Conservation (phyloP, 78 protist genomes). For the Dictyostelium brefeldianum region DNA sequence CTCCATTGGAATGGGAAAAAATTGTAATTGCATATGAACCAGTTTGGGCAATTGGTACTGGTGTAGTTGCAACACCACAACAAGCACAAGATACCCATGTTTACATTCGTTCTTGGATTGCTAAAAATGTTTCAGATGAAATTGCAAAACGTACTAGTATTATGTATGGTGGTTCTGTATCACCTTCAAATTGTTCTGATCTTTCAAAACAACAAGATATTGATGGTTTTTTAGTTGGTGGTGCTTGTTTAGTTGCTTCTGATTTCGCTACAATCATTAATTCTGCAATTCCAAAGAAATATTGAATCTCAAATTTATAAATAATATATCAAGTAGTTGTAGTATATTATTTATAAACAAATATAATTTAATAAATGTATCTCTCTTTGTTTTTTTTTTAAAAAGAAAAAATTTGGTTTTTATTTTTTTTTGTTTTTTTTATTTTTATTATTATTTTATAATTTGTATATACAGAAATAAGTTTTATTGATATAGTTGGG, state of each 20-base stretch:
- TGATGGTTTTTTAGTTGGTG: conserved; percentile 99
- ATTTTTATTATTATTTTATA: background rate
- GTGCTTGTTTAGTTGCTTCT: conserved; percentile 96
- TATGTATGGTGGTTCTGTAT: conserved; percentile 99
- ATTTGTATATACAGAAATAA: background rate
- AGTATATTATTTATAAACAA: no score
- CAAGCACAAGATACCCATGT: conserved; percentile 94
- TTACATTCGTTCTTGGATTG: conserved; percentile 88
- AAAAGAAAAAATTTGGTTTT: background rate
- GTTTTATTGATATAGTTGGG: no score
- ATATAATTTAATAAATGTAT: no score
- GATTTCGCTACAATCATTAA: conserved; percentile 92
- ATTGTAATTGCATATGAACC: conserved; percentile 98
- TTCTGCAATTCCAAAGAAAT: conserved; percentile 54
- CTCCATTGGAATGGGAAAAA: conserved; percentile 85
- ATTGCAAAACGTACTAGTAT: conserved; percentile 92
- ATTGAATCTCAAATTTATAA: background rate
- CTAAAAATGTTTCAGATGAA: conserved; percentile 49
- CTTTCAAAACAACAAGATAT: conserved; percentile 92
- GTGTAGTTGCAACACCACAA: conserved; percentile 97
- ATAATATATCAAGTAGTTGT: background rate
- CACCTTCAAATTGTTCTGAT: conserved; percentile 86
- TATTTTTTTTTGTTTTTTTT: background rate
- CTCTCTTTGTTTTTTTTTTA: background rate
- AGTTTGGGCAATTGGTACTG: conserved; percentile 99